Evolutionary conservation across 345 rosid genomes (phyloP).

Genomic region (Populus ilicifolia): DNA sequence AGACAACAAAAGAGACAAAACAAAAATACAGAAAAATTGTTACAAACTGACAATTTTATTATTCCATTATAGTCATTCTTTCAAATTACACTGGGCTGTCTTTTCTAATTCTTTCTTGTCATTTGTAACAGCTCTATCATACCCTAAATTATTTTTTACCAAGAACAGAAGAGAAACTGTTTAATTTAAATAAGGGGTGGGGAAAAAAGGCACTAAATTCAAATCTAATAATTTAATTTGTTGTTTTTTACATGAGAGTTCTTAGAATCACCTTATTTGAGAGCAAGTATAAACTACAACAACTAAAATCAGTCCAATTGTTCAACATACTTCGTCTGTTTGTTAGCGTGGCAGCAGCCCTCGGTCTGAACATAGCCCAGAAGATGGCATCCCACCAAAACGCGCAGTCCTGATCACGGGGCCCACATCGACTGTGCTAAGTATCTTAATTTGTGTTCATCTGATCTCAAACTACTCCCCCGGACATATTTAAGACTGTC

Average conservation of each 20-base stretch:
- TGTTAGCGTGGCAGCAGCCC: background rate
- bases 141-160: background rate
- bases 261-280: background rate
- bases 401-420: conserved; percentile 37
- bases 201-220: background rate
- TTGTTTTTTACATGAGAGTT: too few relatives aligned
- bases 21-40: background rate
- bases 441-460: conserved; percentile 27
- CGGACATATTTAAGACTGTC: conserved; percentile 25
- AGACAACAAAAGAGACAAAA: background rate
- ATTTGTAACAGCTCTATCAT: background rate
- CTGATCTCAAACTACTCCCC: conserved; percentile 33
- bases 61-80: background rate
- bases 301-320: too few relatives aligned
- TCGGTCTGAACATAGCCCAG: conserved; percentile 1
- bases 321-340: too few relatives aligned
- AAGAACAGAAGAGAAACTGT: background rate
- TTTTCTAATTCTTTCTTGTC: background rate
- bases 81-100: background rate
- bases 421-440: conserved; percentile 25
- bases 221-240: background rate
- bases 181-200: background rate
- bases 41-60: background rate
- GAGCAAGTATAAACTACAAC: background rate
- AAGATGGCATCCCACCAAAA: conserved; percentile 20